Conservation (phyloP, 2,329 filamentous ascomycete species). For the Penicillium sp. region DNA sequence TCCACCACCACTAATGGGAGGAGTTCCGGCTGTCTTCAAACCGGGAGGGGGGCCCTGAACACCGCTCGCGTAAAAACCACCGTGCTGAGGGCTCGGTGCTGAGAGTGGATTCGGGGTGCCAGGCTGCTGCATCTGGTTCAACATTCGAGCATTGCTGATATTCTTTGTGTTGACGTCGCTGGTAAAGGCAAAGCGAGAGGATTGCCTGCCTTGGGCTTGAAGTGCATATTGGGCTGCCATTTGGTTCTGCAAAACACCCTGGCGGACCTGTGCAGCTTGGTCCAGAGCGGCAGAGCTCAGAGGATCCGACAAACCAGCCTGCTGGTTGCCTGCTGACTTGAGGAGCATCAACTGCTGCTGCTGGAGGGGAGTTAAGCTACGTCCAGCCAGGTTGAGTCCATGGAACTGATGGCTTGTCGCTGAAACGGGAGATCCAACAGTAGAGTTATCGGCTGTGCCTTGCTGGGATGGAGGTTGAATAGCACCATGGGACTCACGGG, state of each 20-base stretch:
- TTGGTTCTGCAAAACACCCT: slow-evolving; percentile 47
- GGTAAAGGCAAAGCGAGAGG: slow-evolving; percentile 83
- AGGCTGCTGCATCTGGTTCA: slow-evolving; percentile 50
- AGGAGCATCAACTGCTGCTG: slow-evolving; percentile 70
- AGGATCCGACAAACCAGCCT: slow-evolving; percentile 56
- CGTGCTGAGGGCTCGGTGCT: slow-evolving; percentile 39
- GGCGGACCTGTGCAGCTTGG: slow-evolving; percentile 45
- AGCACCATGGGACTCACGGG: slow-evolving; percentile 61
- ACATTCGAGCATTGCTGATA: slow-evolving; percentile 58
- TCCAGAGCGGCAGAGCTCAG: slow-evolving; percentile 37
- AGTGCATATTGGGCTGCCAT: slow-evolving; percentile 54
- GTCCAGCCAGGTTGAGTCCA: slow-evolving; percentile 63
- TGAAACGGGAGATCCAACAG: slow-evolving; percentile 44
- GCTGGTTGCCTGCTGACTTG: slow-evolving; percentile 59
- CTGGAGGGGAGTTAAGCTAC: slow-evolving; percentile 79
- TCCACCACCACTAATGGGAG: slow-evolving; percentile 72
- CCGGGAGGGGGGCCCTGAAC: slow-evolving; percentile 94
- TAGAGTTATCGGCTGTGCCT: slow-evolving; percentile 46
- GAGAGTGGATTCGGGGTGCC: slow-evolving; percentile 39
- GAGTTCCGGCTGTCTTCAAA: slow-evolving; percentile 90
- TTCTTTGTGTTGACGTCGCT: slow-evolving; percentile 63
- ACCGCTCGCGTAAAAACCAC: slow-evolving; percentile 77
- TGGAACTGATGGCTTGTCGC: slow-evolving; percentile 47
- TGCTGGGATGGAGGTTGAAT: slow-evolving; percentile 79
- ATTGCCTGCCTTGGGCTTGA: slow-evolving; percentile 75